phyloP scores from a whole-genome alignment of 1,284 basidiomycete species.

The Marasmius tenuissimus region DNA sequence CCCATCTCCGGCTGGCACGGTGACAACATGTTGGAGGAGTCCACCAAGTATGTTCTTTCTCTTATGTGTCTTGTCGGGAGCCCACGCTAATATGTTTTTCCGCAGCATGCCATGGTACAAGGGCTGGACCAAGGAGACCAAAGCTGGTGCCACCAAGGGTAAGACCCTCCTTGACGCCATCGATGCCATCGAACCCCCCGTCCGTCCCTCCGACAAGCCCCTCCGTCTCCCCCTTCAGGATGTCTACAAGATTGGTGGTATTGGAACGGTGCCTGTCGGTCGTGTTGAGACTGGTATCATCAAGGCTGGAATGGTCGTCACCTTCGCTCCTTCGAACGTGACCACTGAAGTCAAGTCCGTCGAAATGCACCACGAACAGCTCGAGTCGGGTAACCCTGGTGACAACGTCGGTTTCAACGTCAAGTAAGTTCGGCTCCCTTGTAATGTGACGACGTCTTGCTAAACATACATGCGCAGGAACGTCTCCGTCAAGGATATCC shows the following conservation, averaged over 20 bases:
- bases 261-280: constrained; percentile 99
- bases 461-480: constrained; percentile 63
- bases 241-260: constrained; percentile 99
- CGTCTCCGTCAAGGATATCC: constrained; percentile 99
- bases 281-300: constrained; percentile 99
- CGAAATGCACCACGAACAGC: constrained; percentile 99
- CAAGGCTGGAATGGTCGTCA: constrained; percentile 99
- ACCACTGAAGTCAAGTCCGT: constrained; percentile 99
- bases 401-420: constrained; percentile 99
- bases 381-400: constrained; percentile 93
- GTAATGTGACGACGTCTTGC: background rate
- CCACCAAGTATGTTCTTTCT: constrained; percentile 67
- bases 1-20: constrained; percentile 99
- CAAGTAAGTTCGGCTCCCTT: constrained; percentile 56
- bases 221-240: constrained; percentile 99
- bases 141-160: constrained; percentile 90
- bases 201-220: constrained; percentile 97
- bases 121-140: constrained; percentile 97
- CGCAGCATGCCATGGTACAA: constrained; percentile 99
- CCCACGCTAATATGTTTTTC: constrained; percentile 6
- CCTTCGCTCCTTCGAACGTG: constrained; percentile 95
- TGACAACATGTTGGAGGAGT: constrained; percentile 99
- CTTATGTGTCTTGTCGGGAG: background rate
- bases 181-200: constrained; percentile 97
- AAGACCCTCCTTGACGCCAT: constrained; percentile 99